Percentiles rank a stretch among this genome's conserved stretches.
phyloP scores from a whole-genome alignment of 345 rosid species.

The Corchorus capsularis region DNA sequence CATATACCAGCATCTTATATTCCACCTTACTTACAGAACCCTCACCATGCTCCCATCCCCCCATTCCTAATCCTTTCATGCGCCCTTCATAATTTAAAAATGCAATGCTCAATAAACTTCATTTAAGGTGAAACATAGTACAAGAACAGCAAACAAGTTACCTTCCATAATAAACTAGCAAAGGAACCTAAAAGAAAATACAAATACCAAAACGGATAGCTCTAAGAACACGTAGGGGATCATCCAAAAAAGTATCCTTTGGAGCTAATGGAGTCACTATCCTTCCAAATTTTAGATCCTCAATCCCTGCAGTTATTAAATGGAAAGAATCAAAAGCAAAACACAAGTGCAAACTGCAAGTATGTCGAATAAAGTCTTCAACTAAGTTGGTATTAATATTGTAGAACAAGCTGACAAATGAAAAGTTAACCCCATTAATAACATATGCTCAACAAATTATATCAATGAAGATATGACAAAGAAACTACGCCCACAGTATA shows the following conservation, averaged over 20 bases:
- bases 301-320: conserved; percentile 55
- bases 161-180: neutral
- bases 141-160: neutral
- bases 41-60: neutral
- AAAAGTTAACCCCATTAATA: conserved; percentile 23
- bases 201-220: conserved; percentile 93
- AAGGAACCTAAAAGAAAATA: conserved; percentile 8
- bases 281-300: conserved; percentile 76
- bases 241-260: conserved; percentile 89
- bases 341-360: neutral
- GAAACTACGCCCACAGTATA: neutral
- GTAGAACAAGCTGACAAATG: conserved; percentile 77
- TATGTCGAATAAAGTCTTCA: conserved; percentile 56
- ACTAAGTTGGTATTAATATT: conserved; percentile 69
- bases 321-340: neutral
- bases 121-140: neutral
- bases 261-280: conserved; percentile 91
- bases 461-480: conserved; percentile 13
- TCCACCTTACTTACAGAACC: neutral
- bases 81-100: neutral
- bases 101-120: conserved; percentile 1
- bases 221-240: conserved; percentile 92
- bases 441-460: neutral
- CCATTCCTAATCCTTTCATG: neutral
- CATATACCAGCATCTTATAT: neutral